Conservation (phyloP, 352 stramenopile genomes). For the Pythium inflatum region DNA sequence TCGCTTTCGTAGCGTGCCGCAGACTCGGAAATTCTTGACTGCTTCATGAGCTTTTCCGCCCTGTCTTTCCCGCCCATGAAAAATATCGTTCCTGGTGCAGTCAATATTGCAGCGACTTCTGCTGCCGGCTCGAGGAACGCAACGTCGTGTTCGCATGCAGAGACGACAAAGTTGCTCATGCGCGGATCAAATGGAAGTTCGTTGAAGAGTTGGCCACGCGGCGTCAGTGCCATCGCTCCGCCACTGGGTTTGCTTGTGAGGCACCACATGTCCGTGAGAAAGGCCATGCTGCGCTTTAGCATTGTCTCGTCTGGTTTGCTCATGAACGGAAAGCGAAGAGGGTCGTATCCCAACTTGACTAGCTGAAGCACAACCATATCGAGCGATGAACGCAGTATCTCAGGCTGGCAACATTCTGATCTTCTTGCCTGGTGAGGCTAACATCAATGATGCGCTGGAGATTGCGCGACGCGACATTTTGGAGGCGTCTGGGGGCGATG, state of each 20-base stretch:
- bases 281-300: not conserved
- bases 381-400: slow-evolving; percentile 15
- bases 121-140: not conserved
- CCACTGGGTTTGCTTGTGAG: not conserved
- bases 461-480: slow-evolving; percentile 22
- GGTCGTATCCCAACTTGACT: slow-evolving; percentile 1
- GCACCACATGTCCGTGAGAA: not conserved
- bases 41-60: not conserved
- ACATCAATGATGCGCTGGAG: slow-evolving; percentile 29
- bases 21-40: not conserved
- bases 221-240: not conserved
- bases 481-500: not conserved
- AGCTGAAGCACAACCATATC: slow-evolving; percentile 18
- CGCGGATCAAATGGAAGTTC: slow-evolving; percentile 6
- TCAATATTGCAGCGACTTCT: slow-evolving; percentile 8
- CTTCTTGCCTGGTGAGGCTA: slow-evolving; percentile 34
- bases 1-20: slow-evolving; percentile 9
- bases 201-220: slow-evolving; percentile 6
- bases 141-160: not conserved
- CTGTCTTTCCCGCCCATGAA: slow-evolving; percentile 4
- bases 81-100: slow-evolving; percentile 11
- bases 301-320: not conserved
- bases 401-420: slow-evolving; percentile 35
- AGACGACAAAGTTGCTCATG: slow-evolving; percentile 15
- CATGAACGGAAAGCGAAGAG: slow-evolving; percentile 13